A percentile compares a stretch with the other conserved stretches of the same genome.
Conservation (phyloP, 73 alveolate genomes). For the Uronychia setigera region DNA sequence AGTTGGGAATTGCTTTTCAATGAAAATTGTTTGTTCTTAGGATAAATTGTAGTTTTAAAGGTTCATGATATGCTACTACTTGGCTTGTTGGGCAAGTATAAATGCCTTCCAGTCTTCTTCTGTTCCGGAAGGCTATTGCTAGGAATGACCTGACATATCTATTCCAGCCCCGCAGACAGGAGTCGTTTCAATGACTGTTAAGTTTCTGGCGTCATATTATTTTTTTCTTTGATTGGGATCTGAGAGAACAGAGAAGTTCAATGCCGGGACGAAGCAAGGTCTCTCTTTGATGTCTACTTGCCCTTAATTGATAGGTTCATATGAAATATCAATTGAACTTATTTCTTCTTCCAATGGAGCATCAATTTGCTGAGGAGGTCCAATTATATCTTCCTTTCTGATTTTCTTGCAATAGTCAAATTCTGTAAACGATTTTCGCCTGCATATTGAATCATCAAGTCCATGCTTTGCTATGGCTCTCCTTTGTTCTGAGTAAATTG, state of each 20-base stretch:
- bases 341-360: neutral
- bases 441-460: neutral
- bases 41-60: too few species aligned
- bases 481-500: constrained; percentile 46
- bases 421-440: neutral
- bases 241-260: too few species aligned
- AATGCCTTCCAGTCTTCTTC: too few species aligned
- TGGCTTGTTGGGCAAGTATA: too few species aligned
- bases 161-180: too few species aligned
- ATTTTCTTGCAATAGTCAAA: neutral
- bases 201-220: neutral
- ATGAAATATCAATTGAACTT: neutral
- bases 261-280: neutral
- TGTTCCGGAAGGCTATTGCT: too few species aligned
- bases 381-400: neutral
- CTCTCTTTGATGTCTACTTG: neutral
- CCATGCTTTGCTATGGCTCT: constrained; percentile 2
- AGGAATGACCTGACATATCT: too few species aligned
- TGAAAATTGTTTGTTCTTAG: too few species aligned
- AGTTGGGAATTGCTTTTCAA: too few species aligned
- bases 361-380: neutral
- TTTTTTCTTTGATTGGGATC: neutral
- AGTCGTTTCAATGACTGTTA: neutral
- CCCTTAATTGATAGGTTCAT: neutral
- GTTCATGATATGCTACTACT: too few species aligned